Base-by-base conservation (phyloP, 2,329 filamentous ascomycete species). In the Apiospora kogelbergensis region DNA sequence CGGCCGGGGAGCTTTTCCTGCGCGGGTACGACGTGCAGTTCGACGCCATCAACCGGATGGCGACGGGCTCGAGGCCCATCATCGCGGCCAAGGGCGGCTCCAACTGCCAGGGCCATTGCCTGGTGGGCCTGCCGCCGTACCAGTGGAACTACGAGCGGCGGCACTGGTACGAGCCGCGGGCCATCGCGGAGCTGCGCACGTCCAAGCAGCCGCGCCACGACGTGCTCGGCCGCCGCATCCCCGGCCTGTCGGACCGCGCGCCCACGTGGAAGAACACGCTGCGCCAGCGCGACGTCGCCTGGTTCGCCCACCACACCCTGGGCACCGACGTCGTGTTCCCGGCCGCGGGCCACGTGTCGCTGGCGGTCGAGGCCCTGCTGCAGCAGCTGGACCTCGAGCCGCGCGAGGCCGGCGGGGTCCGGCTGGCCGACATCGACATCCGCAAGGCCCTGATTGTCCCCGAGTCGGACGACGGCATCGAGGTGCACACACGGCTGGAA, bases 271-370 rank as follows among this genome's bases (percentile, higher is more conserved):
- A 78, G 13, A 82, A 81, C 67, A 67, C 80, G 9, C 72, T 83
- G 0, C 72, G 75, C 5, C 67, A 78, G 13, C 73, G 74, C 1
- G 78, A 81, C 67, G 30, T 79, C 10, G 73, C 77, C 11, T 83
- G 81, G 82, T 68, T 83, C 9, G 69, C 70, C 6, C 77, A 82
- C 46, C 81, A 84, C 26, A 80, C n/a, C n/a, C n/a, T n/a, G n/a
- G n/a, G n/a, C n/a, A n/a, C n/a, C n/a, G n/a, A n/a, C n/a, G n/a
- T n/a, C n/a, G n/a, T 82, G 46, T 72, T 74, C 26, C 82, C 82
- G 0, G 76, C 69, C 9, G 78, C 81, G 3, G 80, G 76, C 0
- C 83, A 81, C 67, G 45, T 81, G 1, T 74, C 76, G 2, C 79
- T 82, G 74, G 79, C 76, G 3, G 76, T 81, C 6, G 81, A 82